Evolutionary conservation across 1,284 basidiomycete genomes (phyloP).

Genomic region (Uromyces viciae-fabae): DNA sequence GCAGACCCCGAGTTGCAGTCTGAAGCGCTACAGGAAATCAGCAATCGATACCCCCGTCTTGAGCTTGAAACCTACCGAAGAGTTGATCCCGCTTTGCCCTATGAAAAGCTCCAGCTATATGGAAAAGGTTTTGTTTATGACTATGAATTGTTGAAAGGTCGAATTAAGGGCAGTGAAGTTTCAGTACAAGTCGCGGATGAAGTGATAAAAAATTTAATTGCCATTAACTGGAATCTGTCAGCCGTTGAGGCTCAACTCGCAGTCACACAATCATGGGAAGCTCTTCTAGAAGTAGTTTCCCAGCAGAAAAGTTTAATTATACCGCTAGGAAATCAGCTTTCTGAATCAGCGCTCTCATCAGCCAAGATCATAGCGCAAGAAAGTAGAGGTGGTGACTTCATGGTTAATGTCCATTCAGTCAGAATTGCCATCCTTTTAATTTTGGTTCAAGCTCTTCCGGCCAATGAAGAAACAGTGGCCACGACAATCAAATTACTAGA

Average conservation of each 20-base stretch:
- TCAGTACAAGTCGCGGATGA: conserved; percentile 27
- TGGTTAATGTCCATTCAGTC: conserved; percentile 43
- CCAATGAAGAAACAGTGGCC: conserved; percentile 27
- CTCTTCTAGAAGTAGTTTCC: conserved; percentile 24
- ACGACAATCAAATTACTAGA: conserved; percentile 35
- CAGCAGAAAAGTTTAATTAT: conserved; percentile 13
- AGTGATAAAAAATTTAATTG: conserved; percentile 37
- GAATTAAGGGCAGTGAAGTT: conserved; percentile 25
- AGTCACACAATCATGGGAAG: conserved; percentile 38
- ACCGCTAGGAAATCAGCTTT: conserved; percentile 14
- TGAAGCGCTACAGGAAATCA: conserved; percentile 38
- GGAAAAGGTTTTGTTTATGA: conserved; percentile 43
- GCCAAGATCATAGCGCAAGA: conserved; percentile 22
- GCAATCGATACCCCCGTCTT: conserved; percentile 18
- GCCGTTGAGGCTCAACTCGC: conserved; percentile 38
- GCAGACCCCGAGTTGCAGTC: conserved; percentile 36
- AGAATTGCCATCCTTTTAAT: conserved; percentile 30
- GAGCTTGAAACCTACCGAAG: conserved; percentile 40
- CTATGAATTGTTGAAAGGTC: conserved; percentile 33
- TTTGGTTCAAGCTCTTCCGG: conserved; percentile 36
- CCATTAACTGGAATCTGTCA: conserved; percentile 43
- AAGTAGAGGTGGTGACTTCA: conserved; percentile 37
- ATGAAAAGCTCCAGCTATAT: conserved; percentile 34
- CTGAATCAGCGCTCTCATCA: conserved; percentile 22
- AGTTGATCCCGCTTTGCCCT: conserved; percentile 26